A percentile compares a stretch with the other conserved stretches of the same genome.
Conservation (phyloP, 1,139 yeast genomes). For the Wickerhamomyces sp. region DNA sequence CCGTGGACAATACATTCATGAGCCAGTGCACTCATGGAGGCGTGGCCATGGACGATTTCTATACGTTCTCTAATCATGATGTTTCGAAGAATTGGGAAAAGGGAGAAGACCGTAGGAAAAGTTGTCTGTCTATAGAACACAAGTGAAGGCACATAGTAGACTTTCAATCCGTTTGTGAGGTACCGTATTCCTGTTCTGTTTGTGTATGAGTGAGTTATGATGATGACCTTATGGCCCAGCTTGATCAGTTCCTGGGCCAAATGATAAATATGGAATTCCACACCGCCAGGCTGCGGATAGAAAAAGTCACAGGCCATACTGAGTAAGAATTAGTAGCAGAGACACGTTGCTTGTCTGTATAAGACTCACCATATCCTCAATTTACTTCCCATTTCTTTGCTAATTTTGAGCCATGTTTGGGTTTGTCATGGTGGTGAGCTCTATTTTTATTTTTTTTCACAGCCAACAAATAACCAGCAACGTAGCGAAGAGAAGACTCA, state of each 20-base stretch:
- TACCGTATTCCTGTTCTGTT: conserved; percentile 76
- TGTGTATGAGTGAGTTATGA: conserved; percentile 86
- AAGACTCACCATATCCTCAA: background rate
- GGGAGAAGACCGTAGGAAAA: conserved; percentile 83
- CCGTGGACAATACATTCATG: conserved; percentile 91
- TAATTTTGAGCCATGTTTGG: background rate
- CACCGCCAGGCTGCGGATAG: conserved; percentile 98
- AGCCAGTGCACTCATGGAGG: conserved; percentile 78
- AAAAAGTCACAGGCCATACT: conserved; percentile 96
- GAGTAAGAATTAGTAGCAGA: conserved; percentile 2
- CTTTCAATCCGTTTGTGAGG: conserved; percentile 85
- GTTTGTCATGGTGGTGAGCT: no score
- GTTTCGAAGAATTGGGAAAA: conserved; percentile 80
- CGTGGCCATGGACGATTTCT: conserved; percentile 94
- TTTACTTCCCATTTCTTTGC: background rate
- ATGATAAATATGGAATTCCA: conserved; percentile 92
- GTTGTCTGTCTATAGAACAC: conserved; percentile 79
- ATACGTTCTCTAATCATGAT: conserved; percentile 81
- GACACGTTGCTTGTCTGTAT: no score
- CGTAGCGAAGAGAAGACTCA: background rate
- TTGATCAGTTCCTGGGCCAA: conserved; percentile 61
- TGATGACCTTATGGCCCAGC: conserved; percentile 86
- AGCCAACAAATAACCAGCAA: background rate
- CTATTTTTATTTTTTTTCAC: no score
- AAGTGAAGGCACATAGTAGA: conserved; percentile 82